phyloP scores from a whole-genome alignment of 352 stramenopile genomes.

The Thalassiosira hispida region DNA sequence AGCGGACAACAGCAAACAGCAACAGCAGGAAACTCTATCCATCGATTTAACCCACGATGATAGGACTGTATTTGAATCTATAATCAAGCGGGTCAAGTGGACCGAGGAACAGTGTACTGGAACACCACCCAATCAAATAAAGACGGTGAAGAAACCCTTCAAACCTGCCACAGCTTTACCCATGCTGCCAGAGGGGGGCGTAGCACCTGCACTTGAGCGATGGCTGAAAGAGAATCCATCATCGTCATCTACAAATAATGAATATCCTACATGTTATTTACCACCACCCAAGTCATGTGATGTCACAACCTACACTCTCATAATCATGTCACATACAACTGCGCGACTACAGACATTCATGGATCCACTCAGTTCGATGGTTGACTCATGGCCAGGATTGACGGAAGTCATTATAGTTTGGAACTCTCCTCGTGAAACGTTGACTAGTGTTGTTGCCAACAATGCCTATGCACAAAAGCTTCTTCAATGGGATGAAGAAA shows the following conservation, averaged over 20 bases:
- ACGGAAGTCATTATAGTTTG: slow-evolving; percentile 82
- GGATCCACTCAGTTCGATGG: slow-evolving; percentile 44
- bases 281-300: slow-evolving; percentile 57
- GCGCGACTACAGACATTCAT: slow-evolving; percentile 54
- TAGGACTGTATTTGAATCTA: slow-evolving; percentile 50
- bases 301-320: slow-evolving; percentile 57
- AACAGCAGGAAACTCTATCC: background rate
- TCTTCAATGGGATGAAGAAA: slow-evolving; percentile 49
- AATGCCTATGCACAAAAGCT: slow-evolving; percentile 44
- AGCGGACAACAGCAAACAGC: background rate
- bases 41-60: slow-evolving; percentile 40
- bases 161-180: slow-evolving; percentile 46
- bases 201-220: slow-evolving; percentile 41
- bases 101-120: slow-evolving; percentile 38
- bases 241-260: slow-evolving; percentile 9
- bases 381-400: slow-evolving; percentile 50
- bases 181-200: slow-evolving; percentile 53
- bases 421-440: slow-evolving; percentile 69
- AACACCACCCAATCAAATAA: slow-evolving; percentile 28
- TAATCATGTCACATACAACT: slow-evolving; percentile 64
- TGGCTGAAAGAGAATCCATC: slow-evolving; percentile 43
- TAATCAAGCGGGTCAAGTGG: slow-evolving; percentile 51
- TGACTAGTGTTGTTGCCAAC: slow-evolving; percentile 22
- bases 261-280: slow-evolving; percentile 54
- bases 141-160: slow-evolving; percentile 43